phyloP scores from a whole-genome alignment of 75 land plant genomes.

The Isoetes taiwanensis region DNA sequence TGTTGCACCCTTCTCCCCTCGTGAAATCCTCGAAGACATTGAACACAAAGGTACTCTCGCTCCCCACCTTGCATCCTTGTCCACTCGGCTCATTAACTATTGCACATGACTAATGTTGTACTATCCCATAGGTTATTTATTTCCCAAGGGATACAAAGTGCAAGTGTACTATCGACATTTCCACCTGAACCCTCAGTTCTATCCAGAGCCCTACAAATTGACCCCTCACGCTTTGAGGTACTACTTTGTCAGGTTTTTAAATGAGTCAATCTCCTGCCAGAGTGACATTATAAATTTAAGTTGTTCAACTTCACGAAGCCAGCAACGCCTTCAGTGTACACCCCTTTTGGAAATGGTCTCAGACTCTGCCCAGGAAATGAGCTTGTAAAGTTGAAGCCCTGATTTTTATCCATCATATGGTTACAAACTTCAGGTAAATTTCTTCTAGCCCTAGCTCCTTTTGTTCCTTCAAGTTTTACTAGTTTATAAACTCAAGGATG shows the following conservation, averaged over 20 bases:
- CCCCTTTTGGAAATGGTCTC: slow-evolving; percentile 4
- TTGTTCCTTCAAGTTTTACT: neutral
- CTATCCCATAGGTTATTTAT: neutral
- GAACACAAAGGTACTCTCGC: neutral
- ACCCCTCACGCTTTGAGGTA: slow-evolving; percentile 2
- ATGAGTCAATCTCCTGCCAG: neutral
- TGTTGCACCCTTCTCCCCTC: slow-evolving; percentile 4
- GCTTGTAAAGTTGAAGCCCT: slow-evolving; percentile 5
- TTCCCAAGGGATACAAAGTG: slow-evolving; percentile 1
- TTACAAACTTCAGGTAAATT: slow-evolving; percentile 1
- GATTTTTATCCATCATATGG: neutral
- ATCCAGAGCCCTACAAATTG: neutral
- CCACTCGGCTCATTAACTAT: no score
- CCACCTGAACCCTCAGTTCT: slow-evolving; percentile 1
- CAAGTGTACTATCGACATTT: slow-evolving; percentile 7
- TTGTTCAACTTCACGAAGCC: neutral
- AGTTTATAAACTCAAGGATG: neutral
- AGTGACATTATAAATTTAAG: neutral
- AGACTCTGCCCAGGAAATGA: slow-evolving; percentile 2
- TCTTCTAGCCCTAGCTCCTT: neutral
- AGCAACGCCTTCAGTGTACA: neutral
- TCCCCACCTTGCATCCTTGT: neutral
- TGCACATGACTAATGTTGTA: no score
- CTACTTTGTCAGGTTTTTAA: neutral
- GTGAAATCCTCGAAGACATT: neutral